Conservation (phyloP, 2,329 filamentous ascomycete species). For the Tolypocladium inflatum region DNA sequence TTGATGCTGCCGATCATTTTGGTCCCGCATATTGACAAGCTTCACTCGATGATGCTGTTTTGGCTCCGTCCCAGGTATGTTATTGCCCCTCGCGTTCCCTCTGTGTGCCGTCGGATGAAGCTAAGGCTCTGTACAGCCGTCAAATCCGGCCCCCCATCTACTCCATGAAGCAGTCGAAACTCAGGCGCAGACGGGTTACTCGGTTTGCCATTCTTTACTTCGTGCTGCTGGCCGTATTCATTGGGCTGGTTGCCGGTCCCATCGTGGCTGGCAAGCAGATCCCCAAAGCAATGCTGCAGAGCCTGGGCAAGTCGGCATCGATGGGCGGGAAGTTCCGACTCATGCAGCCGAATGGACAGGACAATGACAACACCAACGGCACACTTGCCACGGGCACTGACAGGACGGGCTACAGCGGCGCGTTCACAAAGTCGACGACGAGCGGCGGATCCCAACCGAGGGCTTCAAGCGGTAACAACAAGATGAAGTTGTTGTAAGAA, state of each 20-base stretch:
- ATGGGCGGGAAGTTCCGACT: slow-evolving; percentile 29
- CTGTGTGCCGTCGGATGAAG: neutral
- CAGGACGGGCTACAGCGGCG: slow-evolving; percentile 25
- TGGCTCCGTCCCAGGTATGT: slow-evolving; percentile 97
- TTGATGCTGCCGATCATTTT: slow-evolving; percentile 81
- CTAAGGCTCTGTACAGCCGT: slow-evolving; percentile 48
- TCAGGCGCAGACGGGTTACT: slow-evolving; percentile 83
- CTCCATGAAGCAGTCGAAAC: slow-evolving; percentile 96
- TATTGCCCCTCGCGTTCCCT: too few species aligned
- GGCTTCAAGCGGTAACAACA: slow-evolving; percentile 8
- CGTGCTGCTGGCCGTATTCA: slow-evolving; percentile 69
- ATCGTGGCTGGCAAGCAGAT: slow-evolving; percentile 60
- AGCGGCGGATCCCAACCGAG: slow-evolving; percentile 10
- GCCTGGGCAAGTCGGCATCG: slow-evolving; percentile 14
- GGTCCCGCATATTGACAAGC: slow-evolving; percentile 82
- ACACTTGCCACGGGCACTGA: slow-evolving; percentile 38
- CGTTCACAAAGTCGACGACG: slow-evolving; percentile 6
- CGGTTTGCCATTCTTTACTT: slow-evolving; percentile 95
- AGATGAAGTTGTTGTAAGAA: slow-evolving; percentile 29
- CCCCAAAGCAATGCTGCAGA: slow-evolving; percentile 18
- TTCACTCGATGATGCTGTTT: slow-evolving; percentile 98
- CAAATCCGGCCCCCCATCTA: slow-evolving; percentile 99
- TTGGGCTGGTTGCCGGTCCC: slow-evolving; percentile 72
- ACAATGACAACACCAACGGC: slow-evolving; percentile 41
- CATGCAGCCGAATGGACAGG: slow-evolving; percentile 50